A percentile compares a stretch with the other conserved stretches of the same genome.
Conservation (phyloP, 225 moss, liverwort and hornwort genomes). For the Pleurozium schreberi region DNA sequence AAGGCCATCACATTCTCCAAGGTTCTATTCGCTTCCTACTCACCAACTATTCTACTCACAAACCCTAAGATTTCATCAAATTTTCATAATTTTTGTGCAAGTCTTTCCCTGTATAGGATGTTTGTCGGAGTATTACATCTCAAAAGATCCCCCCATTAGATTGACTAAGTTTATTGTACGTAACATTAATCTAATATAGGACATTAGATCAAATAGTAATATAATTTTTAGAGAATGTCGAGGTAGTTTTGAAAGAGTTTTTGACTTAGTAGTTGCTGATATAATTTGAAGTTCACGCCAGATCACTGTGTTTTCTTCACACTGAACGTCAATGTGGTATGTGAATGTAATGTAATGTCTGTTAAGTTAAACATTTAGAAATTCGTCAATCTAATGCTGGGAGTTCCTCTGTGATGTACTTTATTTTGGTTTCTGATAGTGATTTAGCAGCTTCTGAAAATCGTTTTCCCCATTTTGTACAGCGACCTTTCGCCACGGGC, state of each 20-base stretch:
- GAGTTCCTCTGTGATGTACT: neutral
- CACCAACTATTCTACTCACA: neutral
- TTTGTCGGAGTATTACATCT: neutral
- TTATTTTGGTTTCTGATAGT: neutral
- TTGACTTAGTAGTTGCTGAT: neutral
- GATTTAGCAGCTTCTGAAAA: neutral
- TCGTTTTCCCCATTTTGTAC: neutral
- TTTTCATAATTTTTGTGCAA: neutral
- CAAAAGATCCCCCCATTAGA: neutral
- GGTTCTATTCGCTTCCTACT: conserved; percentile 5
- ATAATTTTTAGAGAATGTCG: neutral
- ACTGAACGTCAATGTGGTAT: neutral
- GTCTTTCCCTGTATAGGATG: neutral
- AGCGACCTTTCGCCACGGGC: conserved; percentile 71
- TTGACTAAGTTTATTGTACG: neutral
- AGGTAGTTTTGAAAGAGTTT: neutral
- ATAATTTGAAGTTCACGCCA: neutral
- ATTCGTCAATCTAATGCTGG: neutral
- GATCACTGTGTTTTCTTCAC: neutral
- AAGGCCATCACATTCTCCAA: conserved; percentile 41
- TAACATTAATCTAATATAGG: neutral
- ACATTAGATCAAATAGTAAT: neutral
- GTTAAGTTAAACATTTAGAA: neutral
- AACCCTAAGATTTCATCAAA: neutral
- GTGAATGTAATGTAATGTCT: neutral